Conservation (phyloP, 2,329 filamentous ascomycete species). For the Mariannaea sp. region DNA sequence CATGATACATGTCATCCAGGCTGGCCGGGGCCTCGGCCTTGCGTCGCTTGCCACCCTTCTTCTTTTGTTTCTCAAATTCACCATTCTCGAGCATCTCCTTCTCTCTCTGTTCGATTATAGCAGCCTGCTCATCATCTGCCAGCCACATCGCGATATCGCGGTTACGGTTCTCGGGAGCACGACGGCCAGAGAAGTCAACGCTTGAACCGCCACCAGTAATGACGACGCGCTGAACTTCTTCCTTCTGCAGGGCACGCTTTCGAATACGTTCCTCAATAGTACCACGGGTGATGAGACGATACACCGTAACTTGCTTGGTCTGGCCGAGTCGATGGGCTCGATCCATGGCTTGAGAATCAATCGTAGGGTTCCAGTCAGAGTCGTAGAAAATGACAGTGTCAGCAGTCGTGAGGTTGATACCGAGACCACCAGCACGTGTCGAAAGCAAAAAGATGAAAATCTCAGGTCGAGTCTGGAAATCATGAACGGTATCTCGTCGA, state of each 20-base stretch:
- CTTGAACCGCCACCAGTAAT: slow-evolving; percentile 89
- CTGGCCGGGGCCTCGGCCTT: slow-evolving; percentile 62
- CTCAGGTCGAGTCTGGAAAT: slow-evolving; percentile 92
- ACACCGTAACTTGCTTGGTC: slow-evolving; percentile 94
- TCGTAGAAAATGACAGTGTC: slow-evolving; percentile 99
- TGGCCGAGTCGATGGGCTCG: slow-evolving; percentile 96
- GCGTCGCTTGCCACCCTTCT: slow-evolving; percentile 64
- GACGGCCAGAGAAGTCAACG: slow-evolving; percentile 95
- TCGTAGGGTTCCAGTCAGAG: slow-evolving; percentile 98
- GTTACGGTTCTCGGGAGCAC: slow-evolving; percentile 86
- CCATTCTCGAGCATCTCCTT: slow-evolving; percentile 81
- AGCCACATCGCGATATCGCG: slow-evolving; percentile 99
- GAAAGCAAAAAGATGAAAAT: slow-evolving; percentile 98
- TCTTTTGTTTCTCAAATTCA: slow-evolving; percentile 68
- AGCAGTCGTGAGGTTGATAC: slow-evolving; percentile 95
- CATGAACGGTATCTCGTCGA: slow-evolving; percentile 90
- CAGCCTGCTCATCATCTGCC: slow-evolving; percentile 94
- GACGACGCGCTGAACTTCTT: slow-evolving; percentile 96
- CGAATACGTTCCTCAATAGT: slow-evolving; percentile 98
- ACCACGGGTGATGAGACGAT: slow-evolving; percentile 92
- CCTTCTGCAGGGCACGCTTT: slow-evolving; percentile 95
- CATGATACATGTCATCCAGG: slow-evolving; percentile 98
- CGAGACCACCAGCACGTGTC: slow-evolving; percentile 93
- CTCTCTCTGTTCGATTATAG: slow-evolving; percentile 90
- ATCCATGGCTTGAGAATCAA: slow-evolving; percentile 99